Base-by-base conservation (phyloP, 108 stramenopile genomes). In the Nitzschia sp. region DNA sequence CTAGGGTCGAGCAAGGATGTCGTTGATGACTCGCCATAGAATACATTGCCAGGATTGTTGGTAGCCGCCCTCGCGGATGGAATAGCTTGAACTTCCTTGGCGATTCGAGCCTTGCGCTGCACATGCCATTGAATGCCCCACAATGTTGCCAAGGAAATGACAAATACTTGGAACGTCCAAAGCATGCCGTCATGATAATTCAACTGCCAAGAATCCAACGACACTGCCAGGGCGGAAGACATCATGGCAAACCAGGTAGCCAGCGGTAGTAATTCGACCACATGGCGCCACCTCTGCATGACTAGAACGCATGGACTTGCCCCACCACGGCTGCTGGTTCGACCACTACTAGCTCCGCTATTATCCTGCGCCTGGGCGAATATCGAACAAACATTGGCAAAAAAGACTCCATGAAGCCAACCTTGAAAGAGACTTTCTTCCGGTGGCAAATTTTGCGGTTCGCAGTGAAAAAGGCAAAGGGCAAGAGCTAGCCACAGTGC, bases 341-440 rank as follows among this genome's bases (percentile, higher is more conserved):
- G 47, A 38, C 19, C 18, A 9, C 17, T 1, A 38, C 2, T 69
- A 2, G 36, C 18, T 23, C 27, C 46, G 2, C 28, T 6, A 9
- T 42, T 6, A 54, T 15, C 15, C n/a, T 13, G 19, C 23, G 23
- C 15, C 31, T 59, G 31, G 1, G 57, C 29, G 4, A 6, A 30
- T 33, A 74, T 27, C 15, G 59, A 28, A 34, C 28, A 27, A 17
- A 74, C 21, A 60, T 74, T 74, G 35, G 46, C 55, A 54, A 51
- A 64, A 23, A 74, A 19, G 34, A 64, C 38, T 0, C 33, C 18
- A 38, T 74, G 58, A 4, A 54, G 49, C 73, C 73, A 74, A 35
- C 28, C 32, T 33, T 57, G 18, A 59, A 66, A 48, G 0, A 74
- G 13, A 1, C 19, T 19, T 17, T 15, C 21, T 31, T n/a, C 45